Base-by-base conservation (phyloP, 805 yeast genomes). In the Pichia scutulata region DNA sequence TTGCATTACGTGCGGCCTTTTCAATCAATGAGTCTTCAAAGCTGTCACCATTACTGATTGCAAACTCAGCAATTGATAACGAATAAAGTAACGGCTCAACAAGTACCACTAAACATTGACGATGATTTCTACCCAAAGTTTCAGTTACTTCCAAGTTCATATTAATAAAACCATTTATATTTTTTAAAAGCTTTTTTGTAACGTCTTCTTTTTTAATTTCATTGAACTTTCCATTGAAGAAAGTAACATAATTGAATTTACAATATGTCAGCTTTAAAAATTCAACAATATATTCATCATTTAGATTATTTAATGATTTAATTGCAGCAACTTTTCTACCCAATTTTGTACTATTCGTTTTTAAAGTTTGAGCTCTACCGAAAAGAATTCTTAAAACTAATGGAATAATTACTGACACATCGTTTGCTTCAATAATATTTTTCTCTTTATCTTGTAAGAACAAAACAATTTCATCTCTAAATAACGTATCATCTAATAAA, bases 321-420 rank as follows among this genome's bases (percentile, higher is more conserved):
- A 87, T 71, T 9, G 87, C 83, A 9, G 93, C 87, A 58, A 73
- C 75, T 55, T 88, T 85, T 56, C 86, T 76, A 30, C 89, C 82
- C 49, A 79, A 76, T 60, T 86, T 86, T 26, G 82, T 77, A 52
- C 88, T 89, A 63, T 86, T 82, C 1, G 78, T 70, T 49, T 73
- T 76, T 5, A 82, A 73, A 1, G 83, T 76, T 66, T 88, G 95
- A 9, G 89, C 88, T 51, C 95, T 76, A 9, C 98, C 98, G 66
- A 84, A 92, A 21, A 93, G 69, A 24, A 93, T 83, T 56, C 97
- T 70, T 45, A 89, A 62, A 4, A 89, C 75, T 28, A 86, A 60
- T 1, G 95, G 93, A 77, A 89, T 78, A 2, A 92, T 74, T 1
- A 54, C 64, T 2, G 64, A 70, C 16, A 75, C 69, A 61, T 93